Conservation (phyloP, 768 basidiomycete species). For the Leucocoprinus sp. region DNA sequence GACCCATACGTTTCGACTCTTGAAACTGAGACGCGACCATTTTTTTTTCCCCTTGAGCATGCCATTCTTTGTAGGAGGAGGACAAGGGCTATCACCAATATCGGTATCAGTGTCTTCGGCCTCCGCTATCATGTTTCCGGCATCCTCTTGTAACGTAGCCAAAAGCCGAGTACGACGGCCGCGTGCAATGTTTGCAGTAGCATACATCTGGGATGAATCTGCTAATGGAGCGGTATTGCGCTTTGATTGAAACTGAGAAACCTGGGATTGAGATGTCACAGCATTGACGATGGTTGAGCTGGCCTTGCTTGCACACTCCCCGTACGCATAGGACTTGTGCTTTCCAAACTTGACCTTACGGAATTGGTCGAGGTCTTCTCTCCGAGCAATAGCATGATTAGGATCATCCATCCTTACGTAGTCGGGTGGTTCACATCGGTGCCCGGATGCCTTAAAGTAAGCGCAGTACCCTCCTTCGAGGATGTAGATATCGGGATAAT, state of each 20-base stretch:
- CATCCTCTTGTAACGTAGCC: conserved; percentile 60
- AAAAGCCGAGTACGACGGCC: conserved; percentile 49
- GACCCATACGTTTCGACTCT: conserved; percentile 70
- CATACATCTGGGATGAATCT: conserved; percentile 45
- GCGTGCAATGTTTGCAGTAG: conserved; percentile 62
- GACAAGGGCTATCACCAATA: conserved; percentile 83
- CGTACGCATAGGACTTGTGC: conserved; percentile 88
- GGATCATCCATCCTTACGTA: conserved; percentile 98
- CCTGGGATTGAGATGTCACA: conserved; percentile 21
- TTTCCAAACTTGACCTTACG: conserved; percentile 82
- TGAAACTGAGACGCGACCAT: conserved; percentile 37
- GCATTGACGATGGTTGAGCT: conserved; percentile 19
- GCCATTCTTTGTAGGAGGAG: conserved; percentile 57
- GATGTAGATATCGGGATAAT: conserved; percentile 95
- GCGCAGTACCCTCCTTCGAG: conserved; percentile 93
- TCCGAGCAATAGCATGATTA: conserved; percentile 66
- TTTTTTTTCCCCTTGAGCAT: conserved; percentile 53
- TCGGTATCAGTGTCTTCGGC: conserved; percentile 73
- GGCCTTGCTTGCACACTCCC: conserved; percentile 51
- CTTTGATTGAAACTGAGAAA: conserved; percentile 39
- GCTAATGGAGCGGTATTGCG: conserved; percentile 57
- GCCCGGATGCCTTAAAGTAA: conserved; percentile 64
- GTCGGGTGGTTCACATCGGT: conserved; percentile 68
- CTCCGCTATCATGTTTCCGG: conserved; percentile 43
- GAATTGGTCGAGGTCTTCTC: conserved; percentile 87